Base-by-base conservation (phyloP, 1,139 yeast genomes). In the Blastobotrys arbuscula region DNA sequence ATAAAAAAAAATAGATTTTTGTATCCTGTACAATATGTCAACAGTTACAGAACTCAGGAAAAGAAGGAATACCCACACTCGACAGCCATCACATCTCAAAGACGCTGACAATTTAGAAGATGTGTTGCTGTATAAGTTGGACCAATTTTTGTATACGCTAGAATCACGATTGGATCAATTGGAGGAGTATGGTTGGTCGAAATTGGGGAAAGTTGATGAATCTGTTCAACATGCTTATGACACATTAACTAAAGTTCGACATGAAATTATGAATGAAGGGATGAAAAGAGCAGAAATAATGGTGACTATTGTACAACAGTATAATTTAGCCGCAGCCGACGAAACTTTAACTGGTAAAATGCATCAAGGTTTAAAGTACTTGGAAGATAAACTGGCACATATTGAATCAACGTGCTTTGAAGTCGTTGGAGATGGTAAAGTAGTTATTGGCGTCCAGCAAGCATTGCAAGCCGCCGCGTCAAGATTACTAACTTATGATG, bases 401-500 rank as follows among this genome's bases (percentile, higher is more conserved):
- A 53, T 68, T 30, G 74, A 70, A 51, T 56, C 59, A 31, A 54
- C 58, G 20, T 44, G 49, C 42, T 45, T 53, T 31, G 51, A 49
- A 18, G 52, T 50, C 15, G 48, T 53, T 13, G 59, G 52, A 36
- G 48, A 46, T 18, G 24, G 24, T 2, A 28, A 20, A 12, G 42
- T 56, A 16, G 52, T 55, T 7, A 51, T 51, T 10, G 60, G 67
- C 12, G 55, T 71, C n/a, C 66, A 65, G 50, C 54, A 54, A 9
- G 74, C 75, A 4, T 56, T 71, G 6, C 53, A 55, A 36, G 55
- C 62, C 3, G 94, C 95, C 2, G 71, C 77, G 38, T 55, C 68
- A 7, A 66, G 82, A 47, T 76, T 82, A 51, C 69, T 92, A 46
- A 89, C 88, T 57, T 86, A 84, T 66, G 88, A 87, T 62, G 95